Evolutionary conservation across 441 rosid species (phyloP), one percentile per base, ranked within the genome.

Genomic region (Populus hybrid): DNA sequence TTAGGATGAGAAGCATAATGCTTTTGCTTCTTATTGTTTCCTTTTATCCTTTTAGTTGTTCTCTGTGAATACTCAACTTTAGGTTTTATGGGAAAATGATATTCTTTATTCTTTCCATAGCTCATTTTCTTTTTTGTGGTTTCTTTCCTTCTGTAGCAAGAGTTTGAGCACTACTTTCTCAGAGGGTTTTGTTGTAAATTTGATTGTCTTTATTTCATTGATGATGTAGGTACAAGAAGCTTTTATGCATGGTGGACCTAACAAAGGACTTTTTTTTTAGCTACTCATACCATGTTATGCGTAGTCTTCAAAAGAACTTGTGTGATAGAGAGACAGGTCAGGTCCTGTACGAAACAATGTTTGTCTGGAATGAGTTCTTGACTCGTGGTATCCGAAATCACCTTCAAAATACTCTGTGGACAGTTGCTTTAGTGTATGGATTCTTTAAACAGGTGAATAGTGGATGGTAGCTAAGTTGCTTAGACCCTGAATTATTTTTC

Each of bases 251-350:
- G 38, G 96, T 97, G 88, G 99, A 97, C 87, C 95, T 97, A 75
- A 95, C 98, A 3, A 95, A 93, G 87, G 98, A 97, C 92, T 97
- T 97, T 94, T 92, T 86, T 84, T 95, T 92, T 87, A 97, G 99
- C 86, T 97, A 97, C 87, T 93, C 99, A 6, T 94, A 97, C 87
- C 88, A 92, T 86, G 83, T 94, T 66, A 95, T 95, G 99, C 85
- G 91, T 80, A 87, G 98, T 86, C 97, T 93, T 84, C 99, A 97
- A 84, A 92, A 85, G 80, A 95, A 95, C 85, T 78, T 91, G 85
- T 90, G 90, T 82, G 83, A 90, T 77, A 86, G 80, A 78, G 90
- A 90, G 88, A 86, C 87, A 82, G 97, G 94, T n/a, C 91, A 79
- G 50, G 87, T 85, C 66, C 90, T 87, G 18, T 93, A 97, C 75